Percentiles rank a stretch among this genome's conserved stretches.
These are phyloP conservation scores for Leptoxyphium fumago DNA, from an alignment of 2,329 filamentous ascomycete species.

Conservation along the genomic window DNA sequence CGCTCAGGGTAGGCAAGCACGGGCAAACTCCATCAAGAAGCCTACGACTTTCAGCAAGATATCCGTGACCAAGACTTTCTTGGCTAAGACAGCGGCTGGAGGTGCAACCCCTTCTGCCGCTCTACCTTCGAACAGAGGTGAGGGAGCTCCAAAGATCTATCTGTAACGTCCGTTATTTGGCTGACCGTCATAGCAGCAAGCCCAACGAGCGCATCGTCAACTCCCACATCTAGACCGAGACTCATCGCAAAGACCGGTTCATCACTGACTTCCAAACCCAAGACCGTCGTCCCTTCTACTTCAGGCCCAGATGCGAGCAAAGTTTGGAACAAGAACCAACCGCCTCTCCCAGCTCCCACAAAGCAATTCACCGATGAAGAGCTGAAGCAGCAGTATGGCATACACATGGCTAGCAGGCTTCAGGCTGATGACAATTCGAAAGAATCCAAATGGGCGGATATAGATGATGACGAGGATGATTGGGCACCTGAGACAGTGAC, in stretches of 20 bases:
- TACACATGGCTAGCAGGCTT: slow-evolving; percentile 67
- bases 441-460: slow-evolving; percentile 77
- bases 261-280: slow-evolving; percentile 33
- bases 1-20: slow-evolving; percentile 41
- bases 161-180: not conserved
- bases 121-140: slow-evolving; percentile 20
- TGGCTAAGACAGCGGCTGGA: slow-evolving; percentile 51
- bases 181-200: slow-evolving; percentile 23
- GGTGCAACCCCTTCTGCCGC: slow-evolving; percentile 29
- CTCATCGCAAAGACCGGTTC: slow-evolving; percentile 62
- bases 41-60: slow-evolving; percentile 69
- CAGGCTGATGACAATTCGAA: slow-evolving; percentile 60
- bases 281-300: slow-evolving; percentile 22
- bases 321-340: slow-evolving; percentile 83
- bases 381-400: slow-evolving; percentile 67
- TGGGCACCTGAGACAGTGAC: slow-evolving; percentile 76
- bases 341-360: slow-evolving; percentile 51
- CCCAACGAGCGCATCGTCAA: slow-evolving; percentile 27
- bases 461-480: slow-evolving; percentile 77
- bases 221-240: slow-evolving; percentile 45
- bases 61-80: slow-evolving; percentile 71
- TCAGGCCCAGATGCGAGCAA: slow-evolving; percentile 53
- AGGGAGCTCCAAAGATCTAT: slow-evolving; percentile 3
- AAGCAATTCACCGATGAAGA: slow-evolving; percentile 81
- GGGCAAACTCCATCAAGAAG: slow-evolving; percentile 52